phyloP scores from a whole-genome alignment of 768 basidiomycete genomes.

The Nidula microcarpa region DNA sequence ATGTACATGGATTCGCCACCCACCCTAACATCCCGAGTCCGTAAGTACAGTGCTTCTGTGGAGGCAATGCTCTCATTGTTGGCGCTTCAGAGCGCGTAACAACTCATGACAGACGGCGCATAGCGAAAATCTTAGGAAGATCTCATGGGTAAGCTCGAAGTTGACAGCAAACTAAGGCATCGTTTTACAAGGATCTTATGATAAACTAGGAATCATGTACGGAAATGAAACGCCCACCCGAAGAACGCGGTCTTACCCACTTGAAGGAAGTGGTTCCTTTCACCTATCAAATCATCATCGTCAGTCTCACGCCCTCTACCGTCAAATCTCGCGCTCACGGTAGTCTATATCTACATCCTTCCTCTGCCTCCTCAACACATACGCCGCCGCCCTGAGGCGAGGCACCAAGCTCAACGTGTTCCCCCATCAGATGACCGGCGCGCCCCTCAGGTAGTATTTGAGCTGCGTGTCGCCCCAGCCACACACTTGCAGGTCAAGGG shows the following conservation, averaged over 20 bases:
- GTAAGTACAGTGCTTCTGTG: no score
- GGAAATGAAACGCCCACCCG: slow-evolving; percentile 90
- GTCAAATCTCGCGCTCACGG: slow-evolving; percentile 39
- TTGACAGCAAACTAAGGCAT: no score
- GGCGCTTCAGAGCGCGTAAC: no score
- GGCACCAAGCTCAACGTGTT: slow-evolving; percentile 62
- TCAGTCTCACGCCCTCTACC: no score
- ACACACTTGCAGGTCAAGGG: slow-evolving; percentile 92
- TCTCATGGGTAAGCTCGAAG: no score
- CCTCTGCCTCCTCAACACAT: slow-evolving; percentile 80
- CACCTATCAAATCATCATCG: slow-evolving; percentile 41
- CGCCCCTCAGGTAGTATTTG: slow-evolving; percentile 94
- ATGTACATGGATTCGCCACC: background rate
- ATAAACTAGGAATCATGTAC: slow-evolving; percentile 39
- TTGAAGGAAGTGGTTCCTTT: slow-evolving; percentile 95
- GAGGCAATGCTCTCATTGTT: no score
- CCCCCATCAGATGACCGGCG: slow-evolving; percentile 90
- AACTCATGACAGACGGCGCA: no score
- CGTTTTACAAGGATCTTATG: no score
- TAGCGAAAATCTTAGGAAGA: no score
- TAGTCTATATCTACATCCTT: slow-evolving; percentile 90
- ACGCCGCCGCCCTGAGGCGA: slow-evolving; percentile 55
- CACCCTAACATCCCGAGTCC: background rate
- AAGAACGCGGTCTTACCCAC: slow-evolving; percentile 88
- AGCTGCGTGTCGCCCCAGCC: slow-evolving; percentile 86